Conservation (phyloP, 345 rosid species). For the Eucalyptus sideroxylon region DNA sequence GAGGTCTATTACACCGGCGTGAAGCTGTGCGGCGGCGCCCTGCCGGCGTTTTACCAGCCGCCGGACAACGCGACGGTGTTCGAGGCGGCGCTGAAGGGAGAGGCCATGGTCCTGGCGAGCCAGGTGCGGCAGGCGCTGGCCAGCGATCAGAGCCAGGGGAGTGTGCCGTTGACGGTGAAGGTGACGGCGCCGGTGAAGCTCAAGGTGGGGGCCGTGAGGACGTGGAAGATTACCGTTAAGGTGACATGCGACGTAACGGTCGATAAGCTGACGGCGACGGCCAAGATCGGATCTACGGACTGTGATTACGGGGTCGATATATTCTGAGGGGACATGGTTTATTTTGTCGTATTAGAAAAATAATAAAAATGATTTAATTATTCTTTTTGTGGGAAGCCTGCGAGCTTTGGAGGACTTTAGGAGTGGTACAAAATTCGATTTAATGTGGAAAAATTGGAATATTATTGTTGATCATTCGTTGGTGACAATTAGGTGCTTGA, state of each 20-base stretch:
- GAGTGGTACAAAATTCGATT: not conserved
- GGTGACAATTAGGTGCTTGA: not conserved
- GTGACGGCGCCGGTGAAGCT: constrained; percentile 60
- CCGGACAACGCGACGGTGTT: constrained; percentile 55
- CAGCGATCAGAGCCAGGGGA: constrained; percentile 7
- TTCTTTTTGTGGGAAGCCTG: not conserved
- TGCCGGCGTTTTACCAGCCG: constrained; percentile 66
- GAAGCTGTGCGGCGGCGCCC: constrained; percentile 25
- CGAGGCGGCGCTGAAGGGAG: constrained; percentile 26
- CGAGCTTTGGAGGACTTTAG: not conserved
- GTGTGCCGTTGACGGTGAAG: constrained; percentile 43
- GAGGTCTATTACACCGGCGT: constrained; percentile 24
- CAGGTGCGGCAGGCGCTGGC: constrained; percentile 9
- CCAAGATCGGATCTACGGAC: constrained; percentile 31
- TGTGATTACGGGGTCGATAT: constrained; percentile 56
- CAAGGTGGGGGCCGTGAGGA: constrained; percentile 54
- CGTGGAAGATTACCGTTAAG: constrained; percentile 59
- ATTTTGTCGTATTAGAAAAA: not conserved
- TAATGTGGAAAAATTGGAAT: not conserved
- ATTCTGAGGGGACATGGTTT: constrained; percentile 16
- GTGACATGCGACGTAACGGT: constrained; percentile 65
- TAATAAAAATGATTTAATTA: not conserved
- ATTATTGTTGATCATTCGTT: not conserved
- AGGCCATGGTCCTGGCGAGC: constrained; percentile 27
- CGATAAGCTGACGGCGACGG: constrained; percentile 45